phyloP scores from a whole-genome alignment of 495 filamentous ascomycete genomes.

The Hypoxylon cercidicola region DNA sequence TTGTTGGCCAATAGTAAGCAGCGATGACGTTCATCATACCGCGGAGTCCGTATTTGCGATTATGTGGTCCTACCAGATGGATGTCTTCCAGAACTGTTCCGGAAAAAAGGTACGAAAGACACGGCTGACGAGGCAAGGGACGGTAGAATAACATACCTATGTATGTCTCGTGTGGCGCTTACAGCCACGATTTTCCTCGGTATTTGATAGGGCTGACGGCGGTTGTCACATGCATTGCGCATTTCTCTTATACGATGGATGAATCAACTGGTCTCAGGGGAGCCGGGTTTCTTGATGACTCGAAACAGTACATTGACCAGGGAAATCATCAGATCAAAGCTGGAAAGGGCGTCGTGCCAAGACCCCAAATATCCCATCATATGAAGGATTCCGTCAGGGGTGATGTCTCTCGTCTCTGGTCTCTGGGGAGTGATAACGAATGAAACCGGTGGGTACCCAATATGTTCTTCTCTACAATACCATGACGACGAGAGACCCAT shows the following conservation, averaged over 20 bases:
- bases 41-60: constrained; percentile 16
- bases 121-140: constrained; percentile 1
- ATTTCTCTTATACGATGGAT: constrained; percentile 3
- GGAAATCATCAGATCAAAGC: constrained; percentile 1
- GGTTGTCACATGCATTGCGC: constrained; percentile 3
- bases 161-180: constrained; percentile 6
- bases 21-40: constrained; percentile 14
- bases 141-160: constrained; percentile 8
- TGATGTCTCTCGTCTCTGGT: constrained; percentile 21
- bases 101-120: constrained; percentile 5
- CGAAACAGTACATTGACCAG: constrained; percentile 5
- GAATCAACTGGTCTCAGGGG: constrained; percentile 17
- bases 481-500: constrained; percentile 17
- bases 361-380: constrained; percentile 22
- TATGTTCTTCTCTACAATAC: constrained; percentile 24
- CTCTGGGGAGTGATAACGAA: constrained; percentile 17
- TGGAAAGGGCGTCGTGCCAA: constrained; percentile 23
- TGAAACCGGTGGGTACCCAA: constrained; percentile 31
- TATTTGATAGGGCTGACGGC: constrained; percentile 34
- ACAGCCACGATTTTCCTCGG: constrained; percentile 32
- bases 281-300: constrained; percentile 6
- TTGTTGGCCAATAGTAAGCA: constrained; percentile 23
- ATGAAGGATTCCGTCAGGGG: constrained; percentile 37
- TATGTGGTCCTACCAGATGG: constrained; percentile 11
- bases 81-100: constrained; percentile 36